These are phyloP conservation scores for Fraxinus velutina DNA, from an alignment of 305 asterid genomes.

Conservation along the genomic window DNA sequence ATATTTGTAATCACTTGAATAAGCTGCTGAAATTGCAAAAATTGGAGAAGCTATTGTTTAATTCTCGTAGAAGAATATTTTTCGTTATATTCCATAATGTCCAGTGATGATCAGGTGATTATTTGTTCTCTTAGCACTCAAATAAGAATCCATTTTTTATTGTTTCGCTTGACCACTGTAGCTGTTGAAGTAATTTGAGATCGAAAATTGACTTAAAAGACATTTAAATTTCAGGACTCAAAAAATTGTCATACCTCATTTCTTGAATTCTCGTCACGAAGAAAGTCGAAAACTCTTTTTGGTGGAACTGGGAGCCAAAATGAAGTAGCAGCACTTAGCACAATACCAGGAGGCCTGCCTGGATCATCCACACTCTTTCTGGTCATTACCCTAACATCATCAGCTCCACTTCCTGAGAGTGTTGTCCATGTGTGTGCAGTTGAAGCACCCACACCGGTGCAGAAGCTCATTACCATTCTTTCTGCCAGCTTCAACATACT, in stretches of 20 bases:
- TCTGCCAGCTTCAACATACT: constrained; percentile 90
- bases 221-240: neutral
- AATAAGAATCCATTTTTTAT: neutral
- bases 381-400: constrained; percentile 92
- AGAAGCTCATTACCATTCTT: constrained; percentile 94
- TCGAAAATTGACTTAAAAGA: neutral
- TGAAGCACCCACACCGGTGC: constrained; percentile 92
- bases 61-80: neutral
- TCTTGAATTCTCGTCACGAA: constrained; percentile 82
- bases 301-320: constrained; percentile 95
- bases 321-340: constrained; percentile 92
- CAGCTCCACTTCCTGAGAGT: constrained; percentile 84
- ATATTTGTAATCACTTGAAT: neutral
- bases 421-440: constrained; percentile 96
- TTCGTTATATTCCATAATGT: neutral
- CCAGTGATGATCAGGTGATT: neutral
- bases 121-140: neutral
- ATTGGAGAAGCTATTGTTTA: neutral
- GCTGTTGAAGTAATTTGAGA: neutral
- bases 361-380: constrained; percentile 96
- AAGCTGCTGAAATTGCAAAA: neutral
- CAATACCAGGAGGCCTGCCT: constrained; percentile 96
- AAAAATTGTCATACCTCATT: constrained; percentile 53
- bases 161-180: neutral
- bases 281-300: constrained; percentile 70